Conservation (phyloP, 2,329 filamentous ascomycete species). For the Thielaviopsis ethacetica region DNA sequence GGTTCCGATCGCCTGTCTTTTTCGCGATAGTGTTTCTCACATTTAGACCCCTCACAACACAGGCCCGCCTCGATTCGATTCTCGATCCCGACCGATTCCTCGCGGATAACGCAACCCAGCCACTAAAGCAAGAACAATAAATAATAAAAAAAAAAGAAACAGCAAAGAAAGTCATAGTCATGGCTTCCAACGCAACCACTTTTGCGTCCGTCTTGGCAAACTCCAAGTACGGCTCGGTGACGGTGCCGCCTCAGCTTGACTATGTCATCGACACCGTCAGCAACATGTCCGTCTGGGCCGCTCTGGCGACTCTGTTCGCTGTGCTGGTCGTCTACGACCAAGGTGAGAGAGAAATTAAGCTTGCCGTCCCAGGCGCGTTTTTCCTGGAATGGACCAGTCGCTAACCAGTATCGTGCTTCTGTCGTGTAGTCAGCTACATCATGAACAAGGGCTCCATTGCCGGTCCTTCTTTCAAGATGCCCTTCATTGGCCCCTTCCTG, state of each 20-base stretch:
- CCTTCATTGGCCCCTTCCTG: conserved; percentile 90
- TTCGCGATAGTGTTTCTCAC: background rate
- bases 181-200: conserved; percentile 39
- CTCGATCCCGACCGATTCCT: background rate
- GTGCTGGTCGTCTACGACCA: conserved; percentile 75
- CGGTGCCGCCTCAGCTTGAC: conserved; percentile 39
- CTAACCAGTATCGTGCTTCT: conserved; percentile 3
- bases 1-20: background rate
- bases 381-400: background rate
- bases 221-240: conserved; percentile 32
- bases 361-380: background rate
- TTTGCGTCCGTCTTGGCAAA: conserved; percentile 54
- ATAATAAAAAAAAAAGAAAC: background rate
- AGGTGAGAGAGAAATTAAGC: conserved; percentile 42
- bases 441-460: conserved; percentile 59
- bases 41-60: background rate
- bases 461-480: conserved; percentile 59
- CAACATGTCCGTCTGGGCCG: conserved; percentile 23
- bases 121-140: background rate
- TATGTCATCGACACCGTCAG: conserved; percentile 37
- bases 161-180: background rate
- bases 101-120: background rate
- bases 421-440: conserved; percentile 51
- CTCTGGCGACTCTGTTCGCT: conserved; percentile 49
- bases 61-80: background rate